Evolutionary conservation across 805 yeast species (phyloP), one percentile per base, ranked within the genome.

Genomic region (Danielozyma ontarioensis): DNA sequence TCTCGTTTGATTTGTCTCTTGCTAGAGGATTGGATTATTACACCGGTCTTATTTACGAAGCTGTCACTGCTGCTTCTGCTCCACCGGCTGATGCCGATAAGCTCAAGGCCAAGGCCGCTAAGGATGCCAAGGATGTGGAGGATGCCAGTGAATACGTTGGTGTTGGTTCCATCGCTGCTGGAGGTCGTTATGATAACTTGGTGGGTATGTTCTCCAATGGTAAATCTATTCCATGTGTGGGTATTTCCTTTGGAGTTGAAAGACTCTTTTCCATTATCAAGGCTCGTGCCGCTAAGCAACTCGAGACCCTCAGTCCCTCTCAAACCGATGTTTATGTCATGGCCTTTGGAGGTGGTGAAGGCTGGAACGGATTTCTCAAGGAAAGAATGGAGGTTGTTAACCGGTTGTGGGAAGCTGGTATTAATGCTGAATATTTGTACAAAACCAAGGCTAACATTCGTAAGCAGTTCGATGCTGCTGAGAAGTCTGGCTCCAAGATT

Each of bases 321-420:
- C 79, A 90, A 25, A 94, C 98, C 13, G 95, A 93, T 59, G 97
- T 86, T 11, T 93, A 71, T 53, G 82, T 93, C 31, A 89, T 93
- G 96, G 97, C 98, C 1, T 89, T 93, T 53, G 98, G 98, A 45
- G 97, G 97, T 51, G 98, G 97, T 51, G 84, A 84, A 49, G 94
- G 83, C 41, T 89, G 97, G 97, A 78, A 72, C 39, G 98, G 97
- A 5, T 87, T 85, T 66, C 67, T 93, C 51, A 76, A 79, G 37
- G 97, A 93, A 66, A 82, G 98, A 68, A 88, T 93, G 96, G 50
- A 72, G 19, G 74, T 93, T 29, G 78, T 96, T 34, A 81, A 86
- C 51, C 59, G 69, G 48, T 72, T 93, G 48, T 93, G 98, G 98
- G 70, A 69, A 26, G 83, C 82, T 6, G 96, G 93, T 23, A 80